These are phyloP conservation scores for Castanospermum australe DNA, from an alignment of 306 rosid species.

Conservation along the genomic window DNA sequence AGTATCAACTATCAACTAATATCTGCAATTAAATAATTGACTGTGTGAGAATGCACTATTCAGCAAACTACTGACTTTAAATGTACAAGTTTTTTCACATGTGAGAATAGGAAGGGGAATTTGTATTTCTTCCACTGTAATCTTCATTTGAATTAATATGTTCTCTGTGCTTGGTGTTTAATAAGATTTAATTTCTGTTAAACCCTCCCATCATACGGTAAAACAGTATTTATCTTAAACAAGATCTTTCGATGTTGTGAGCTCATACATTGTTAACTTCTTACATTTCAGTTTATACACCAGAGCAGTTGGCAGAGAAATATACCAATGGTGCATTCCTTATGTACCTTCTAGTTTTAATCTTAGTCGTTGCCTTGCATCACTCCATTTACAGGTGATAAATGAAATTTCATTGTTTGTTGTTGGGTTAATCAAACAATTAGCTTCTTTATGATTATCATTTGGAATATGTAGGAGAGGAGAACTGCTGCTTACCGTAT, in stretches of 20 bases:
- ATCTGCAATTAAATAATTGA: neutral
- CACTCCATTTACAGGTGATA: slow-evolving; percentile 81
- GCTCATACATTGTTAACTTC: slow-evolving; percentile 26
- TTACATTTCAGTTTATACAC: slow-evolving; percentile 82
- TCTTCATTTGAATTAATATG: neutral
- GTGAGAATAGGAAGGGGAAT: neutral
- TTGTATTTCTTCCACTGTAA: neutral
- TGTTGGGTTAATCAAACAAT: neutral
- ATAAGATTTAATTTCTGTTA: neutral
- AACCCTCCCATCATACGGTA: neutral
- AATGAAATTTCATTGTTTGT: slow-evolving; percentile 13
- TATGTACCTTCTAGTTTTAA: slow-evolving; percentile 79
- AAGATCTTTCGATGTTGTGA: neutral
- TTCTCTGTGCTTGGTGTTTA: slow-evolving; percentile 11
- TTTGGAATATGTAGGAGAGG: slow-evolving; percentile 72
- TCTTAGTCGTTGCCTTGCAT: slow-evolving; percentile 72
- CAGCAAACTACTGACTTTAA: neutral
- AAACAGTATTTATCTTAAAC: neutral
- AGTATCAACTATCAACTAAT: neutral
- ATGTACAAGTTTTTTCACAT: neutral
- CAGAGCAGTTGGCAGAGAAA: slow-evolving; percentile 93
- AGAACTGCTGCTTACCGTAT: slow-evolving; percentile 59
- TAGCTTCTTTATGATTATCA: slow-evolving; percentile 15
- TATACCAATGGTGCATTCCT: slow-evolving; percentile 81
- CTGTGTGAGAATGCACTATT: neutral